Base-by-base conservation (phyloP, 148 eudicot genomes). In the Chenopodium quinoa region DNA sequence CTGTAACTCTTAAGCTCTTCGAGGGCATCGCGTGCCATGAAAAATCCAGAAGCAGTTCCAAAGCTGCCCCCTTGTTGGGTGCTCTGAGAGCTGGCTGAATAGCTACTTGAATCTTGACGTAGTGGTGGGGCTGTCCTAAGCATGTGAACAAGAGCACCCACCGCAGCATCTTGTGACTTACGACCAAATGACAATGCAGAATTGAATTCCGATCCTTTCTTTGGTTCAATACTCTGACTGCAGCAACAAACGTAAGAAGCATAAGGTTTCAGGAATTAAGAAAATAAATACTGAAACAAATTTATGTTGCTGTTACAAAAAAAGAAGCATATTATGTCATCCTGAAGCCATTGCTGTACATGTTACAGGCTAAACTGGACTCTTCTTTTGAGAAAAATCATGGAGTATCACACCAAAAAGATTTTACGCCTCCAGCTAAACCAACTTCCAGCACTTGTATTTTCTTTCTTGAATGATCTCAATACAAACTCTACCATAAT, bases 91-190 rank as follows among this genome's bases (percentile, higher is more conserved):
- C 60, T 87, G 60, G 91, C 47, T 31, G 92, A 87, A 80, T 85
- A 90, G 77, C 85, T 86, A 78, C 94, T 90, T 22, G 92, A 91
- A 82, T 91, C 97, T 81, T 90, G 96, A n/a, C 89, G 94, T 48
- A 92, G 89, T 46, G 98, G 97, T 50, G 97, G 97, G 79, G 98
- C 98, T 3, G 92, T 86, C 75, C 91, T 90, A 60, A 95, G 86
- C 94, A 93, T 90, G 67, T 89, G 96, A 75, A 93, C 94, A 67
- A 95, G 93, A 37, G 90, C 96, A 70, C 97, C 94, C 2, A 92
- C 94, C 25, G 94, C 97, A 54, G 97, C 91, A 74, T 95, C 98
- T 72, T 95, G 97, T 74, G 97, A 95, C 79, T 92, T 92, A 75
- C 90, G 83, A 23, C 86, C 86, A 69, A 82, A 64, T 82, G 93